These are phyloP conservation scores for Sutorius eximius DNA, from an alignment of 1,284 basidiomycete species.

Conservation along the genomic window DNA sequence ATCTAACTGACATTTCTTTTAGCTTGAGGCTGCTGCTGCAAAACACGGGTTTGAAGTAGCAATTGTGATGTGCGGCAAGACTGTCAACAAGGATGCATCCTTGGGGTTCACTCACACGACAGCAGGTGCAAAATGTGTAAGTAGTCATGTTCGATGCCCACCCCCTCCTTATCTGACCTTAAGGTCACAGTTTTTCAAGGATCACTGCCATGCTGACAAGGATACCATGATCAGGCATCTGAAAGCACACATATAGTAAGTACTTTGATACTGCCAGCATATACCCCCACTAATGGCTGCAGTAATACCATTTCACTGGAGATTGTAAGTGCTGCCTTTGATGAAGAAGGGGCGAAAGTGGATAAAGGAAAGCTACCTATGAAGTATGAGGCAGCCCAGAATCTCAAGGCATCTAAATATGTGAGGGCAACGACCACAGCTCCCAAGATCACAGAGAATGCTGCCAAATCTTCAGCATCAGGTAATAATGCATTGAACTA, in stretches of 20 bases:
- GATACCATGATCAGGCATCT: not conserved
- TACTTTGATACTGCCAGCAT: not conserved
- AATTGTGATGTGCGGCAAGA: not conserved
- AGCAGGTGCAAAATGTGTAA: not conserved
- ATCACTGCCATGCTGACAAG: not conserved
- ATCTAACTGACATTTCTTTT: not conserved
- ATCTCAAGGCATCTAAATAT: no score
- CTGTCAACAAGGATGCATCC: not conserved
- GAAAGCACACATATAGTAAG: not conserved
- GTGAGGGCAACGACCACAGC: no score
- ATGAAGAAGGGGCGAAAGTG: not conserved
- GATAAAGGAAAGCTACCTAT: no score
- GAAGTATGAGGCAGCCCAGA: no score
- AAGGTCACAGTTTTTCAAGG: not conserved
- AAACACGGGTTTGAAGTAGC: not conserved
- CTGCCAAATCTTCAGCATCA: no score
- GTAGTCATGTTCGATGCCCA: not conserved
- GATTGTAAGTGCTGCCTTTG: slow-evolving; percentile 1
- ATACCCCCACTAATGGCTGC: not conserved
- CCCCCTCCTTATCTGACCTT: no score
- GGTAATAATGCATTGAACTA: no score
- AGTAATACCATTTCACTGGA: not conserved
- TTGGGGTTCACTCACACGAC: not conserved
- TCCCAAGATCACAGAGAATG: no score
- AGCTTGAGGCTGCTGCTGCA: not conserved